phyloP scores from a whole-genome alignment of 2,329 filamentous ascomycete species.

The Xylaria sp. region DNA sequence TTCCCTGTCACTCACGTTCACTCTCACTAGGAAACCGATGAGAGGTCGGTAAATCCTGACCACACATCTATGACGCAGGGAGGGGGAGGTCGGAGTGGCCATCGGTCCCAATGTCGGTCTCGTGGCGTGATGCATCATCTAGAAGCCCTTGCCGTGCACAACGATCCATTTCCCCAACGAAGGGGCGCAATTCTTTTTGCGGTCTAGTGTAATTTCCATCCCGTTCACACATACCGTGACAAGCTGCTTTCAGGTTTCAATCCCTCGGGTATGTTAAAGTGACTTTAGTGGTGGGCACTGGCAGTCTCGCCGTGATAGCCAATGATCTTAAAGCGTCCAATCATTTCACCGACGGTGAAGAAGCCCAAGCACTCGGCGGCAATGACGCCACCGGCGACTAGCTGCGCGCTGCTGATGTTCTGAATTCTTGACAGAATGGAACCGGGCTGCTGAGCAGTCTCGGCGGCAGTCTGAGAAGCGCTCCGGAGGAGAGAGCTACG shows the following conservation, averaged over 20 bases:
- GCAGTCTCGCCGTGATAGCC: slow-evolving; percentile 79
- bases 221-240: slow-evolving; percentile 34
- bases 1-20: slow-evolving; percentile 17
- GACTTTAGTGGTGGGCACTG: slow-evolving; percentile 63
- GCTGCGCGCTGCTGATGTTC: slow-evolving; percentile 72
- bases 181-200: slow-evolving; percentile 17
- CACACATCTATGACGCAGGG: slow-evolving; percentile 13
- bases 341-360: slow-evolving; percentile 97
- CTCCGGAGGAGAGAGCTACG: slow-evolving; percentile 63
- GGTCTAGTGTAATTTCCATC: slow-evolving; percentile 29
- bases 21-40: slow-evolving; percentile 13
- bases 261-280: slow-evolving; percentile 22
- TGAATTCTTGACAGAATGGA: slow-evolving; percentile 57
- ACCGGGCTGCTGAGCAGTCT: slow-evolving; percentile 54
- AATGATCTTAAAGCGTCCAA: slow-evolving; percentile 92
- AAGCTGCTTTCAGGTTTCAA: slow-evolving; percentile 19
- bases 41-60: neutral
- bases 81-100: slow-evolving; percentile 7
- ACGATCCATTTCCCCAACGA: slow-evolving; percentile 13
- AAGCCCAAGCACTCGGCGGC: slow-evolving; percentile 89
- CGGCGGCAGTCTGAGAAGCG: slow-evolving; percentile 49
- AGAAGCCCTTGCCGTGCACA: slow-evolving; percentile 12
- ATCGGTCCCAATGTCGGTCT: slow-evolving; percentile 18
- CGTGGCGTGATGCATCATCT: slow-evolving; percentile 18
- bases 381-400: slow-evolving; percentile 77